Base-by-base conservation (phyloP, 148 eudicot species). In the Rhododendron molle region DNA sequence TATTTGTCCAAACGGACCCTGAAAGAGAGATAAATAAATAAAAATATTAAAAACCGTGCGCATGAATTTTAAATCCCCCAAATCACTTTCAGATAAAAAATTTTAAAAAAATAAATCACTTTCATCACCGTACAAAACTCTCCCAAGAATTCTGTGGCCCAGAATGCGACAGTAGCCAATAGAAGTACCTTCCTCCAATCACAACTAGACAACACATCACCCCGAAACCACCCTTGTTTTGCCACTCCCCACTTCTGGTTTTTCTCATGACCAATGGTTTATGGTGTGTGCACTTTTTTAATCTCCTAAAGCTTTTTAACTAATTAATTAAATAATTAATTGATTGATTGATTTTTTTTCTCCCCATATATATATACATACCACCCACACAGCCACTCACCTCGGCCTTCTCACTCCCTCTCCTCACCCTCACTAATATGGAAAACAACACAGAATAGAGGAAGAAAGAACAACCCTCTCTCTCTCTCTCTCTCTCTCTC, bases 181-280 rank as follows among this genome's bases (percentile, higher is more conserved):
- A 2, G 1, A 7, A 34, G 83, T 28, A 69, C 77, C 12, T 26
- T 50, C 76, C 12, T 32, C 83, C 71, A 80, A 85, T 85, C 69
- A 23, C 40, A 14, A 23, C n/a, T 80, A 79, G 87, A 85, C 87
- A 85, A 85, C 87, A 15, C 72, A 85, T 49, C 34, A 50, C 16
- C 82, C 78, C 62, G 36, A 16, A 46, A 30, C 30, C 60, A 14
- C 13, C 30, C 23, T 15, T n/a, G 32, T 28, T 62, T 30, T 28
- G 3, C 76, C 28, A 72, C 2, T 15, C 52, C 20, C 62, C 82
- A 13, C 38, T 26, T 28, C 65, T 50, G 14, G 20, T n/a, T 36
- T n/a, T 28, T 1, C 84, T 83, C 84, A 4, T 71, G 76, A 28
- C 32, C 72, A 3, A 10, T 67, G 32, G 65, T 67, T 9, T 6